Evolutionary conservation across 2,329 filamentous ascomycete species (phyloP).

Genomic region (Verticillium albo-atrum): DNA sequence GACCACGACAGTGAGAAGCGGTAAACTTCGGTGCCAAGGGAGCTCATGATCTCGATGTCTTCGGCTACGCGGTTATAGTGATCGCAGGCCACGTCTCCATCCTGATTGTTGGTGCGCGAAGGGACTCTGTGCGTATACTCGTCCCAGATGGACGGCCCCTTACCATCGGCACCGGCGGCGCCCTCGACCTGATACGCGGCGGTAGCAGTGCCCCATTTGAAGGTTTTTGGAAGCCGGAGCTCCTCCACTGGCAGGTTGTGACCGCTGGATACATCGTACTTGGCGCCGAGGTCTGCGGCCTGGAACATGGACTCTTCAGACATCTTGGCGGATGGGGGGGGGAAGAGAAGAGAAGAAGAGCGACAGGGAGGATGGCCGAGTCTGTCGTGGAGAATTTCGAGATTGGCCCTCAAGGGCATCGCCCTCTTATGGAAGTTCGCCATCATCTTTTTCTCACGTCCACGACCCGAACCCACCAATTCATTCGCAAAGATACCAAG

Average conservation of each 20-base stretch:
- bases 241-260: neutral
- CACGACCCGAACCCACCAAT: too few relatives aligned
- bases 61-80: conserved; percentile 76
- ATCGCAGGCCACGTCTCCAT: conserved; percentile 77
- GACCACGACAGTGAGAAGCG: conserved; percentile 85
- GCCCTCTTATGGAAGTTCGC: too few relatives aligned
- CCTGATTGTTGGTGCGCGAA: conserved; percentile 75
- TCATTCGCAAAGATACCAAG: too few relatives aligned
- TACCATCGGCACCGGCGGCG: conserved; percentile 67
- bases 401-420: too few relatives aligned
- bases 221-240: conserved; percentile 57
- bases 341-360: neutral
- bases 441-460: too few relatives aligned
- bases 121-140: conserved; percentile 76
- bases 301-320: conserved; percentile 1
- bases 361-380: too few relatives aligned
- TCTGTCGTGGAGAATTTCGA: too few relatives aligned
- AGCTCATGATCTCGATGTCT: conserved; percentile 74
- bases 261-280: neutral
- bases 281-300: neutral
- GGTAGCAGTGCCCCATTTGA: conserved; percentile 77
- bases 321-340: neutral
- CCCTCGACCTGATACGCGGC: conserved; percentile 87
- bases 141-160: conserved; percentile 83
- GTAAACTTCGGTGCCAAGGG: conserved; percentile 68